Conservation (phyloP, 2,329 filamentous ascomycete genomes). For the Aspergillus fumigatus region DNA sequence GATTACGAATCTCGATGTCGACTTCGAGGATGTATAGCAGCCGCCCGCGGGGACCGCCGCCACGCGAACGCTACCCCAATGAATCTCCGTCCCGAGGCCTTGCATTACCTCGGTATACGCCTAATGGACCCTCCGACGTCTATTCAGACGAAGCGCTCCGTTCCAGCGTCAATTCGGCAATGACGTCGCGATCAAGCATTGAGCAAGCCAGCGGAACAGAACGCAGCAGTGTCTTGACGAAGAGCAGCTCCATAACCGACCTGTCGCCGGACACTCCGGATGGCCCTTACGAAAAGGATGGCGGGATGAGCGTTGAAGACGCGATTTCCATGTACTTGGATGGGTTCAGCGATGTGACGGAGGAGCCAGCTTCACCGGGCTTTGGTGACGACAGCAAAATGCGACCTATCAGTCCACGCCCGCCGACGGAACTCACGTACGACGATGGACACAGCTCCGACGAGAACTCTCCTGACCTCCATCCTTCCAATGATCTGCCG, state of each 20-base stretch:
- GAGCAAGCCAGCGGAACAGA: conserved; percentile 64
- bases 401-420: conserved; percentile 23
- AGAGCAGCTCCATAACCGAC: conserved; percentile 70
- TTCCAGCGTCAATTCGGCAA: conserved; percentile 56
- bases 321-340: conserved; percentile 58
- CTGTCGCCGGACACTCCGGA: conserved; percentile 56
- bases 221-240: conserved; percentile 75
- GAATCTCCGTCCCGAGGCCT: conserved; percentile 21
- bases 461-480: conserved; percentile 15
- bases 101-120: conserved; percentile 28
- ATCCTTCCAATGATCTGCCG: conserved; percentile 17
- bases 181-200: conserved; percentile 57
- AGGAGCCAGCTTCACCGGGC: conserved; percentile 32
- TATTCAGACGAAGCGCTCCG: conserved; percentile 38
- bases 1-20: conserved; percentile 35
- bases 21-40: conserved; percentile 28
- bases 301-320: conserved; percentile 56
- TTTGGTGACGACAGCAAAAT: conserved; percentile 29
- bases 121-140: conserved; percentile 27
- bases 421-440: conserved; percentile 23
- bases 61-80: conserved; percentile 22
- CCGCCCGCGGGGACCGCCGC: conserved; percentile 22
- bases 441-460: conserved; percentile 22
- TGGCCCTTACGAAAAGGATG: conserved; percentile 55
- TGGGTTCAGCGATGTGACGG: conserved; percentile 48